Percentiles rank a stretch among this genome's conserved stretches.
Conservation (phyloP, 75 land plant genomes). For the Ceratopteris richardii region DNA sequence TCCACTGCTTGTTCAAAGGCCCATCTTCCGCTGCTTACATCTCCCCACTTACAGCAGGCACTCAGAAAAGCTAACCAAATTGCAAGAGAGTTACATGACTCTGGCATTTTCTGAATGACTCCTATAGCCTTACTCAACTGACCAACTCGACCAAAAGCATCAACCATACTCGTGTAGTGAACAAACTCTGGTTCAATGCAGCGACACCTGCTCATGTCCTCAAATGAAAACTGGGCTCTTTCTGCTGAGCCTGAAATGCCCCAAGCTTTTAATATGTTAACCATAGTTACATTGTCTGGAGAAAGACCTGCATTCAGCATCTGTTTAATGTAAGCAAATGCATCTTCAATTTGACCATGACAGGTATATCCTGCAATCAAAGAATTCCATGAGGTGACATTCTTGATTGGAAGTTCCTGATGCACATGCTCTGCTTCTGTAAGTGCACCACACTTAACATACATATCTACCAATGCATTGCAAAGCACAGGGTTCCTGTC, state of each 20-base stretch:
- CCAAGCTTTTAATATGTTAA: constrained; percentile 59
- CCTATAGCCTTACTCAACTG: constrained; percentile 15
- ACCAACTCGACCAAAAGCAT: constrained; percentile 27
- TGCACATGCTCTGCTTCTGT: neutral
- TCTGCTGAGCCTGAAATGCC: constrained; percentile 26
- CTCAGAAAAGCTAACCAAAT: constrained; percentile 19
- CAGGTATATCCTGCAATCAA: constrained; percentile 55
- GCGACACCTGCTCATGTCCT: constrained; percentile 12
- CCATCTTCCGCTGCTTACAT: constrained; percentile 13
- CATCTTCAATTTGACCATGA: constrained; percentile 40
- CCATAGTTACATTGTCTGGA: constrained; percentile 58
- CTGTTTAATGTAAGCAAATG: constrained; percentile 25
- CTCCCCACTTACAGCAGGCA: constrained; percentile 18
- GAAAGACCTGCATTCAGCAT: constrained; percentile 40
- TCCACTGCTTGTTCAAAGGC: neutral
- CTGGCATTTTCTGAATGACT: constrained; percentile 20
- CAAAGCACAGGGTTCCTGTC: neutral
- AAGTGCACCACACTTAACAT: too few species aligned
- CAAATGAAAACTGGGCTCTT: constrained; percentile 15
- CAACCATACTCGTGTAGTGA: constrained; percentile 35
- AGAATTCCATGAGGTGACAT: constrained; percentile 71
- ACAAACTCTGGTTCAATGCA: constrained; percentile 13
- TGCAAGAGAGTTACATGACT: neutral
- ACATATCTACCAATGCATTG: constrained; percentile 11
- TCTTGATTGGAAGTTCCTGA: constrained; percentile 34